Evolutionary conservation across 805 yeast genomes (phyloP).

Genomic region (Pichia californica): DNA sequence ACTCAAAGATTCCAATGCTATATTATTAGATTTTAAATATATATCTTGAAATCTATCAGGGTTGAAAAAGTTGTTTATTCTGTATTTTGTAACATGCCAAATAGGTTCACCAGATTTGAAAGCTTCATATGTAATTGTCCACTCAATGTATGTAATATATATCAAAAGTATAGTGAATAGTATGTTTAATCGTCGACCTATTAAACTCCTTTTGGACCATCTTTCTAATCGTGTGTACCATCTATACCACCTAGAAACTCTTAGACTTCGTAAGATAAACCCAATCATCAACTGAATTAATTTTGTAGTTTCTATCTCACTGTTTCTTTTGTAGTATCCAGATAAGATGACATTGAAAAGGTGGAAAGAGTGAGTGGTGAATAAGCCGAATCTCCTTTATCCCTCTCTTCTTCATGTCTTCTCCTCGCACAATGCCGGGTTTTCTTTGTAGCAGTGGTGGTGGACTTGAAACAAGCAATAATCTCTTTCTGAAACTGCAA

Average conservation of each 20-base stretch:
- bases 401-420: too few relatives aligned
- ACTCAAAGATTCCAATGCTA: neutral
- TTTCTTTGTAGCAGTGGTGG: too few relatives aligned
- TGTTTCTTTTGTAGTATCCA: too few relatives aligned
- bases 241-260: neutral
- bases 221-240: neutral
- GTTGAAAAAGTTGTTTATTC: neutral
- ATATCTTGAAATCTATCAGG: neutral
- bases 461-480: too few relatives aligned
- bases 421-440: too few relatives aligned
- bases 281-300: neutral
- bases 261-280: neutral
- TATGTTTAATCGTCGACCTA: neutral
- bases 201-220: neutral
- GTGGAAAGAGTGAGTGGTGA: too few relatives aligned
- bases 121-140: neutral
- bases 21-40: neutral
- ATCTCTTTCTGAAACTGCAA: too few relatives aligned
- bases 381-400: too few relatives aligned
- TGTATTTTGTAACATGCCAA: constrained; percentile 11
- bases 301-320: too few relatives aligned
- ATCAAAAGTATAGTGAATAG: neutral
- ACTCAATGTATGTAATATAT: neutral
- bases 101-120: neutral
- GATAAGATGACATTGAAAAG: too few relatives aligned